Evolutionary conservation across 371 early-diverging fungal genomes (phyloP).

Genomic region (Syncephalastrum sp.): DNA sequence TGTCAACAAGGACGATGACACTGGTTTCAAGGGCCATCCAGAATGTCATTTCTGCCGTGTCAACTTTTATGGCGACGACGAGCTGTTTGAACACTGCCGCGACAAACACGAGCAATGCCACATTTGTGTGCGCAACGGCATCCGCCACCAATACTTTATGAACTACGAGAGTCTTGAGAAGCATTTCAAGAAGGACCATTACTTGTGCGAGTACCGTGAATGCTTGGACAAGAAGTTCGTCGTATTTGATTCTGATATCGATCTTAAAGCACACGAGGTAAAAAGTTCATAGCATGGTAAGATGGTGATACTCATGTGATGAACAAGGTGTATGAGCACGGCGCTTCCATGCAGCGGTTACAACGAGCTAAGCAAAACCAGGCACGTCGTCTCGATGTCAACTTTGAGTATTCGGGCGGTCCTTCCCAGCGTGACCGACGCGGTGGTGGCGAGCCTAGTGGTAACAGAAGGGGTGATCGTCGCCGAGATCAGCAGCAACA

Average conservation of each 20-base stretch:
- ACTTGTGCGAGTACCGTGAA: constrained; percentile 72
- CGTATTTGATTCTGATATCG: constrained; percentile 91
- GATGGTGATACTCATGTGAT: not conserved
- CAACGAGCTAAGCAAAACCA: constrained; percentile 36
- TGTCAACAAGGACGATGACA: constrained; percentile 59
- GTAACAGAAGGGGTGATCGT: not conserved
- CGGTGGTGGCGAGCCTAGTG: not conserved
- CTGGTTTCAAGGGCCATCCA: constrained; percentile 92
- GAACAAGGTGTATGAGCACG: constrained; percentile 43
- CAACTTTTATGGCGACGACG: constrained; percentile 86
- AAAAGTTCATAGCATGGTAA: not conserved
- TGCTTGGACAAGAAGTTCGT: constrained; percentile 95
- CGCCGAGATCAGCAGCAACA: constrained; percentile 5
- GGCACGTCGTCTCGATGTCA: constrained; percentile 55
- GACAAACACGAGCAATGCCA: constrained; percentile 94
- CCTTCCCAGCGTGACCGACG: constrained; percentile 13
- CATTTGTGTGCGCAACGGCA: constrained; percentile 74
- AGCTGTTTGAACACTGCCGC: constrained; percentile 91
- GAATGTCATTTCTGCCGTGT: constrained; percentile 85
- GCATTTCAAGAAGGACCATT: constrained; percentile 87
- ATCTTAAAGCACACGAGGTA: constrained; percentile 83
- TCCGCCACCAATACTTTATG: constrained; percentile 81
- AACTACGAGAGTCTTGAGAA: constrained; percentile 79
- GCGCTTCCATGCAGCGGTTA: constrained; percentile 27
- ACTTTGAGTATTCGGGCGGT: constrained; percentile 50